Base-by-base conservation (phyloP, 768 basidiomycete genomes). In the Xerocomus brunneocitrinus region DNA sequence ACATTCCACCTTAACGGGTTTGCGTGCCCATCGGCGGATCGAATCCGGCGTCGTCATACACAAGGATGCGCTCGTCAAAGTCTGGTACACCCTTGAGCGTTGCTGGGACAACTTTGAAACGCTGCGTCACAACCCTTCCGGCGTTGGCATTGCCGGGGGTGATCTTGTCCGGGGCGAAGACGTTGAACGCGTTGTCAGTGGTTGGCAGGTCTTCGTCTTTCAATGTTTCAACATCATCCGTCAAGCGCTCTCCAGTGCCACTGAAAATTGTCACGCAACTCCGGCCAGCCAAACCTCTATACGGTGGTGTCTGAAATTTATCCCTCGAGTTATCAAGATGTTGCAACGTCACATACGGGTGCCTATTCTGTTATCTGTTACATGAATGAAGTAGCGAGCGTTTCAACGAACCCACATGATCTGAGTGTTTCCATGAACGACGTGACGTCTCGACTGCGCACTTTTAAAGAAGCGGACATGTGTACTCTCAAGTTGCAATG, bases 201-300 rank as follows among this genome's bases (percentile, higher is more conserved):
- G 86, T 32, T 95, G 93, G 92, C 87, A 90, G 79, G 86, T 92
- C 50, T 93, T 90, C 70, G 84, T 95, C 57, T 95, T 95, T 59
- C 91, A 95, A 69, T 91, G 89, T 67, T 79, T 93, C 66, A 94
- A 94, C 67, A 80, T 91, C 58, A 87, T 95, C 59, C 84, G 90
- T 28, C 91, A 93, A 64, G 80, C 84, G 3, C 80, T 97, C 30
- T 43, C 43, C 32, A 25, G 19, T n/a, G 42, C 38, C 4, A 85
- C 87, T 63, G 81, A 84, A 54, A 41, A 45, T 4, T 34, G 36
- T 28, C 70, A 79, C 61, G 61, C 72, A 62, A 62, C 67, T 68
- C 79, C 70, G 51, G 80, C 73, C 32, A 71, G 69, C 67, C 75
- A 79, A 68, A 55, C 79, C 66, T 58, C 72, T 74, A 72, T 70